A percentile compares a stretch with the other conserved stretches of the same genome.
Evolutionary conservation across 2,329 filamentous ascomycete genomes (phyloP).

Genomic region (Nemania bipapillata): DNA sequence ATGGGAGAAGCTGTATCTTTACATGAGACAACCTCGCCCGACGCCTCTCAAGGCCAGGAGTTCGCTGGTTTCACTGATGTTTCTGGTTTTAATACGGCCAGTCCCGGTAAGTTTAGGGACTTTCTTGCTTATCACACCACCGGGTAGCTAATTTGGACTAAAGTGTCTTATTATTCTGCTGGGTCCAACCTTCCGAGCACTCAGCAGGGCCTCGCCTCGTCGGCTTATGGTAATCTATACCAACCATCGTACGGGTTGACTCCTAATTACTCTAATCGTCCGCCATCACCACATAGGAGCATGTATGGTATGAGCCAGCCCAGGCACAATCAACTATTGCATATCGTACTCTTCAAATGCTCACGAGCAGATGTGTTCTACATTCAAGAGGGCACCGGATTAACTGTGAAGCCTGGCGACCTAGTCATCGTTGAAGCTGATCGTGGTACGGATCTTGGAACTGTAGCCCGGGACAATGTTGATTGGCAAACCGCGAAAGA

Average conservation of each 20-base stretch:
- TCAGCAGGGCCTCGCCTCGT: conserved; percentile 54
- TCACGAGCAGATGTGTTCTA: conserved; percentile 96
- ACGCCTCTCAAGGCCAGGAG: conserved; percentile 58
- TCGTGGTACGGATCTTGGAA: conserved; percentile 92
- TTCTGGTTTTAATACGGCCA: conserved; percentile 53
- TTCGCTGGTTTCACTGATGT: conserved; percentile 57
- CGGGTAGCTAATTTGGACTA: conserved; percentile 44
- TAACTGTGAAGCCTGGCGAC: conserved; percentile 89
- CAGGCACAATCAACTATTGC: conserved; percentile 76
- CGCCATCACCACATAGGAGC: conserved; percentile 70
- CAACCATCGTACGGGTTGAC: conserved; percentile 60
- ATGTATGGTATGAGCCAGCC: conserved; percentile 71
- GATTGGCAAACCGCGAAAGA: conserved; percentile 89
- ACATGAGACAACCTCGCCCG: conserved; percentile 60
- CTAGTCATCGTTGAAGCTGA: conserved; percentile 98
- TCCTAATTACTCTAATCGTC: conserved; percentile 60
- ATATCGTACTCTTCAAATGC: conserved; percentile 96
- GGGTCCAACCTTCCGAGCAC: conserved; percentile 48
- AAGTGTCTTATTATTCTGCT: conserved; percentile 56
- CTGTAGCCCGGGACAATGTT: conserved; percentile 87
- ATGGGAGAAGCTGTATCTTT: conserved; percentile 63
- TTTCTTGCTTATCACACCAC: neutral
- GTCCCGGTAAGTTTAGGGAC: conserved; percentile 54
- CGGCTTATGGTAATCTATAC: conserved; percentile 58
- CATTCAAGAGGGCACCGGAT: conserved; percentile 92